Evolutionary conservation across 2,329 filamentous ascomycete genomes (phyloP).

Genomic region (Botrytis byssoidea): DNA sequence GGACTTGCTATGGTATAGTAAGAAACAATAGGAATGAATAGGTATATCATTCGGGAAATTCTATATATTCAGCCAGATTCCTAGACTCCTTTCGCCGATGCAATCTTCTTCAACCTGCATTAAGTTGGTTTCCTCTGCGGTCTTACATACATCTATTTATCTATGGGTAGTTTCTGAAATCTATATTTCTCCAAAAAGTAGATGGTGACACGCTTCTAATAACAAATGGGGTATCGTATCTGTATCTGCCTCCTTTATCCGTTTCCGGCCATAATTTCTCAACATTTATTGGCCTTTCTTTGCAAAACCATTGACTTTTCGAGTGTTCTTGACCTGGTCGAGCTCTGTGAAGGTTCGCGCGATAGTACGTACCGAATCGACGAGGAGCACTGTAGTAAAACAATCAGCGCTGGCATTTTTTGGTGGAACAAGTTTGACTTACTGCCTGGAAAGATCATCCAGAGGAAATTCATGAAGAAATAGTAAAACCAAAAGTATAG

Average conservation of each 20-base stretch:
- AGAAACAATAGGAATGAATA: neutral
- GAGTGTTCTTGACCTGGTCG: constrained; percentile 30
- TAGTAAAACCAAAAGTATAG: constrained; percentile 65
- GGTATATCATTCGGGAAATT: neutral
- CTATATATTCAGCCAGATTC: neutral
- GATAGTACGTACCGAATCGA: constrained; percentile 41
- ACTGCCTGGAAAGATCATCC: constrained; percentile 57
- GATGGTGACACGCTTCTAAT: neutral
- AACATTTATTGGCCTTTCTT: constrained; percentile 16
- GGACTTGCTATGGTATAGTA: neutral
- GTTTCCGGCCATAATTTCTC: neutral
- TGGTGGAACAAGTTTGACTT: constrained; percentile 36
- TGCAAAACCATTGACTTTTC: neutral
- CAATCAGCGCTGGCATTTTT: neutral
- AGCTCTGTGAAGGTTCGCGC: constrained; percentile 41
- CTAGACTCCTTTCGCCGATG: neutral
- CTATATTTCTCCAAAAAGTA: neutral
- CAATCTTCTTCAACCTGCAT: constrained; percentile 4
- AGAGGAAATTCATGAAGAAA: constrained; percentile 59
- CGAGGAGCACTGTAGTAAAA: constrained; percentile 36
- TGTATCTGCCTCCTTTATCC: neutral
- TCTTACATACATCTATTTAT: neutral
- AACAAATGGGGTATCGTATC: neutral
- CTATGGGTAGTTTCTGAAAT: neutral
- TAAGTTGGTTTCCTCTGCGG: neutral